Evolutionary conservation across 441 rosid genomes (phyloP), one percentile per base, ranked within the genome.

Genomic region (Jatropha podagrica): DNA sequence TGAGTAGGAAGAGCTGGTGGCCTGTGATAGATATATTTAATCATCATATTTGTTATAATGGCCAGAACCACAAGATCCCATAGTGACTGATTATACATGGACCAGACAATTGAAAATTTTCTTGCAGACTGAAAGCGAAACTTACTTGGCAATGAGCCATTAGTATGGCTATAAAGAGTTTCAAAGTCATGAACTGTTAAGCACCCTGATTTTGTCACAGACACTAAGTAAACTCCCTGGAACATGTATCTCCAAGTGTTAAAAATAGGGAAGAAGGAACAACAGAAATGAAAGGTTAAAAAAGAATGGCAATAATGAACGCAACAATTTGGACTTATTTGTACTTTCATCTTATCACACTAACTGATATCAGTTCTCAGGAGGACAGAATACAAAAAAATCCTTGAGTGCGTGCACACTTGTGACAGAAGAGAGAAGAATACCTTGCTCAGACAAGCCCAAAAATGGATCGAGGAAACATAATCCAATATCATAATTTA

Each of bases 111-210:
- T 17, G 69, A 46, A 54, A 49, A 20, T 32, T 8, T 40, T 13
- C 41, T 37, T 41, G 48, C 41, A 70, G 67, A 48, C 38, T 44
- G 41, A 52, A 32, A 65, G 46, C 58, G 76, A 38, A 74, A 78
- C 89, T 78, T 82, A 88, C 93, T 12, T 44, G 82, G 71, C 54
- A 71, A 65, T 9, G 63, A 72, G 67, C 72, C 75, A 71, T 77
- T 81, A 74, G 88, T 77, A 51, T 84, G 89, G 81, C 92, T 87
- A 76, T 87, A 92, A 46, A 95, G 86, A 74, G 91, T 46, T 78
- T 95, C 98, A 87, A 88, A 93, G 76, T 93, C 98, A 87, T 93
- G 93, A 18, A 95, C 91, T 6, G 87, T 90, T 82, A 93, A 80
- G 88, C 99, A 95, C 65, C 98, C 95, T 0, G 92, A 80, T 85